Percentiles rank a stretch among this genome's conserved stretches.
Evolutionary conservation across 2,329 filamentous ascomycete genomes (phyloP).

Genomic region (Ceratocystis smalleyi): DNA sequence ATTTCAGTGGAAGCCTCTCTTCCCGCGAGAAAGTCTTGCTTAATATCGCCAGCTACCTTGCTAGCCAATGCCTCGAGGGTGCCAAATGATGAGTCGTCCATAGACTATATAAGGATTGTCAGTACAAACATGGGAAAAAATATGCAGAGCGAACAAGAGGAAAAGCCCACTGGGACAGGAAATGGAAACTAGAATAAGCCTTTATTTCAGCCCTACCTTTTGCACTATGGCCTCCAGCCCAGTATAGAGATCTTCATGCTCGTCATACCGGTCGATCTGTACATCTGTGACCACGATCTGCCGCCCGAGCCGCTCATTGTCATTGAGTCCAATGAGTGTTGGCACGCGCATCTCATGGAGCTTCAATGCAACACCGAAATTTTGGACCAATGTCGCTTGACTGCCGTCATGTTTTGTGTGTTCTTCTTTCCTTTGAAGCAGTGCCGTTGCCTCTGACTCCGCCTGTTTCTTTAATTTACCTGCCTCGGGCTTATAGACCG

Average conservation of each 20-base stretch:
- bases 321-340: conserved; percentile 56
- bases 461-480: background rate
- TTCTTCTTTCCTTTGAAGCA: no score
- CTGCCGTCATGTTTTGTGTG: no score
- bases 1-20: conserved; percentile 13
- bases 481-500: conserved; percentile 23
- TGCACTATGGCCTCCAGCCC: conserved; percentile 45
- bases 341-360: conserved; percentile 47
- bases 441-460: background rate
- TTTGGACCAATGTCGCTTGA: conserved; percentile 16
- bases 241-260: conserved; percentile 35
- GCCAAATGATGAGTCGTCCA: conserved; percentile 42
- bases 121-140: background rate
- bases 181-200: background rate
- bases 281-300: conserved; percentile 51
- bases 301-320: conserved; percentile 50
- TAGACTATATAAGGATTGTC: conserved; percentile 29
- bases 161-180: background rate
- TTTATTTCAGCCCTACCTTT: conserved; percentile 24
- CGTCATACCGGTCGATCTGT: conserved; percentile 40
- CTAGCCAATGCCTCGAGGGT: conserved; percentile 47
- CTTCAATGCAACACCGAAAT: conserved; percentile 27
- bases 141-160: background rate
- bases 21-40: conserved; percentile 26
- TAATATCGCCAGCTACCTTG: conserved; percentile 32